Conservation (phyloP, 352 stramenopile species). For the Globisporangium paroecandrum region DNA sequence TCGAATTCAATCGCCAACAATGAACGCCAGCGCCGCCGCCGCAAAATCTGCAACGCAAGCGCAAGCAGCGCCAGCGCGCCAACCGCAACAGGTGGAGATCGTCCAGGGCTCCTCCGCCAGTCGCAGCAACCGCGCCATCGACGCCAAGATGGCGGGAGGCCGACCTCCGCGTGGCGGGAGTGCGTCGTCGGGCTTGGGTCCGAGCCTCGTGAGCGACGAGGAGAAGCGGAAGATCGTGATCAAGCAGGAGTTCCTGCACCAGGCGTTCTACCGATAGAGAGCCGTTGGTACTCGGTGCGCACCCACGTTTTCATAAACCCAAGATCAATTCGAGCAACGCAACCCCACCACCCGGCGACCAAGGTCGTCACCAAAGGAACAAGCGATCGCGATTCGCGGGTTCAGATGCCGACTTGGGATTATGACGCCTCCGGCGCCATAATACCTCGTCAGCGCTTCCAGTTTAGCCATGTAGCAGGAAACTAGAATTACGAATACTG, state of each 20-base stretch:
- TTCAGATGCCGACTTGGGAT: too few species aligned
- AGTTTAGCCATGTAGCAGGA: too few species aligned
- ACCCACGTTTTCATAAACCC: too few species aligned
- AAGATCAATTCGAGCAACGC: too few species aligned
- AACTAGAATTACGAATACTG: too few species aligned
- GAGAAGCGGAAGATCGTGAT: conserved; percentile 18
- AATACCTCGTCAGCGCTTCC: too few species aligned
- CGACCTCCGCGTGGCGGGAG: neutral
- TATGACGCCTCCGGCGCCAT: too few species aligned
- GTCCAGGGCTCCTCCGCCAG: neutral
- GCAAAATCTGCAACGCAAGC: neutral
- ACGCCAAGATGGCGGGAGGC: conserved; percentile 5
- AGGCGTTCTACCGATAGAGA: conserved; percentile 15
- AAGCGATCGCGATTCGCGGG: too few species aligned
- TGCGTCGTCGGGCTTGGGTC: neutral
- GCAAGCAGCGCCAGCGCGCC: neutral
- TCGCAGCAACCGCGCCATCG: conserved; percentile 5
- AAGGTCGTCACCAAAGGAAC: too few species aligned
- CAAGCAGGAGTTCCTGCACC: conserved; percentile 18
- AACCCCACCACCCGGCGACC: too few species aligned
- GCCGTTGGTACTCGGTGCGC: too few species aligned
- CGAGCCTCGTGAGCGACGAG: conserved; percentile 10
- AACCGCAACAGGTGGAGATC: conserved; percentile 1
- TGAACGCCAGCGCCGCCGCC: conserved; percentile 5
- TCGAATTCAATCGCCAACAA: neutral